These are phyloP conservation scores for Amanita pseudoporphyria DNA, from an alignment of 768 basidiomycete genomes.

Conservation along the genomic window DNA sequence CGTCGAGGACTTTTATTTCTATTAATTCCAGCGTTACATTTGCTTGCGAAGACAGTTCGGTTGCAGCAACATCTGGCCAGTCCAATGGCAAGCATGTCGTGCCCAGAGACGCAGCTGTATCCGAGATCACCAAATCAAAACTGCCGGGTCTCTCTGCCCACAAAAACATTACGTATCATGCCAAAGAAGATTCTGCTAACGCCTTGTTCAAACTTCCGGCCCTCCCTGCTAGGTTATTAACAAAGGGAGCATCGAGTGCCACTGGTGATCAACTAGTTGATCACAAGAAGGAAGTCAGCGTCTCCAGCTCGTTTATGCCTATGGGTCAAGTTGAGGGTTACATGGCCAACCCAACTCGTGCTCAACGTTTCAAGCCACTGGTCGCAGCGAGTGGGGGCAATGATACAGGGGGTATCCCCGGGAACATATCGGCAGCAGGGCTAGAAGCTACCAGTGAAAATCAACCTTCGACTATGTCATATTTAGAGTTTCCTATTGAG, in stretches of 20 bases:
- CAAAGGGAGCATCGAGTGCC: not conserved
- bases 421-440: not conserved
- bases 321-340: not conserved
- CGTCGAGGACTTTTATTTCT: not conserved
- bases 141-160: not conserved
- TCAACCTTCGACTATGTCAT: not conserved
- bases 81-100: not conserved
- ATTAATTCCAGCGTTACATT: not conserved
- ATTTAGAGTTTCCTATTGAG: conserved; percentile 27
- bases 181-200: not conserved
- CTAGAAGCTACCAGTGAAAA: not conserved
- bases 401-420: not conserved
- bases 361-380: not conserved
- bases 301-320: not conserved
- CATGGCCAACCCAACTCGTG: not conserved
- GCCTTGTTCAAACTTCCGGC: not conserved
- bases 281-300: not conserved
- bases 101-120: not conserved
- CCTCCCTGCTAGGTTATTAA: not conserved
- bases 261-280: not conserved
- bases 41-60: not conserved
- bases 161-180: not conserved
- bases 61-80: not conserved
- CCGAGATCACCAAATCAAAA: not conserved
- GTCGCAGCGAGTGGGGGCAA: not conserved